These are phyloP conservation scores for Pezicula carpinea DNA, from an alignment of 2,329 filamentous ascomycete species.

Conservation along the genomic window DNA sequence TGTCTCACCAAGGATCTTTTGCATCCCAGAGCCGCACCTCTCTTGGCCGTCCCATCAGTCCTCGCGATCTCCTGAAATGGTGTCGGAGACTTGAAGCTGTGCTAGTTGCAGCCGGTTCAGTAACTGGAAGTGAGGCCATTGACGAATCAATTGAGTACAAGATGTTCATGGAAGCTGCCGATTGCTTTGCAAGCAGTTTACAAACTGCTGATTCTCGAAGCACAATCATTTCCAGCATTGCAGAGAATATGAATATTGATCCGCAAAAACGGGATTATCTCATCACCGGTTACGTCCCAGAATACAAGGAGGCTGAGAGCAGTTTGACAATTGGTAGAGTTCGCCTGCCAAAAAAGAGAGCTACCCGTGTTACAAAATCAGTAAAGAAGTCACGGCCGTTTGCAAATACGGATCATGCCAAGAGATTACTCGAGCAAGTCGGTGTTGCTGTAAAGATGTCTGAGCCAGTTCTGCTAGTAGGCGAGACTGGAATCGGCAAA, in stretches of 20 bases:
- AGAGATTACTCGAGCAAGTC: slow-evolving; percentile 82
- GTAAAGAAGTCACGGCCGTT: slow-evolving; percentile 63
- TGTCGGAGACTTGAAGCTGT: slow-evolving; percentile 70
- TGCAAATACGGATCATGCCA: slow-evolving; percentile 81
- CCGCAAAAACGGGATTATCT: slow-evolving; percentile 77
- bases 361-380: slow-evolving; percentile 38
- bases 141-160: slow-evolving; percentile 69
- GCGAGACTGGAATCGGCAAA: slow-evolving; percentile 97
- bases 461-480: slow-evolving; percentile 93
- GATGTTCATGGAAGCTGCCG: slow-evolving; percentile 90
- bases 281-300: slow-evolving; percentile 66
- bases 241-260: slow-evolving; percentile 82
- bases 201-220: slow-evolving; percentile 59
- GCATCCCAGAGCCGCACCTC: slow-evolving; percentile 43
- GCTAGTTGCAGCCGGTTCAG: slow-evolving; percentile 55
- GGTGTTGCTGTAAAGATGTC: slow-evolving; percentile 73
- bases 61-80: slow-evolving; percentile 87
- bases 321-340: slow-evolving; percentile 63
- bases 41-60: slow-evolving; percentile 50
- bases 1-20: slow-evolving; percentile 38
- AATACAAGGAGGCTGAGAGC: slow-evolving; percentile 56
- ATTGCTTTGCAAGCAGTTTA: slow-evolving; percentile 84
- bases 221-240: slow-evolving; percentile 64
- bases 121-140: slow-evolving; percentile 64
- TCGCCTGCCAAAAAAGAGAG: slow-evolving; percentile 48